A percentile compares a stretch with the other conserved stretches of the same genome.
Conservation (phyloP, 1,284 basidiomycete genomes). For the Salmacisia buchloeana region DNA sequence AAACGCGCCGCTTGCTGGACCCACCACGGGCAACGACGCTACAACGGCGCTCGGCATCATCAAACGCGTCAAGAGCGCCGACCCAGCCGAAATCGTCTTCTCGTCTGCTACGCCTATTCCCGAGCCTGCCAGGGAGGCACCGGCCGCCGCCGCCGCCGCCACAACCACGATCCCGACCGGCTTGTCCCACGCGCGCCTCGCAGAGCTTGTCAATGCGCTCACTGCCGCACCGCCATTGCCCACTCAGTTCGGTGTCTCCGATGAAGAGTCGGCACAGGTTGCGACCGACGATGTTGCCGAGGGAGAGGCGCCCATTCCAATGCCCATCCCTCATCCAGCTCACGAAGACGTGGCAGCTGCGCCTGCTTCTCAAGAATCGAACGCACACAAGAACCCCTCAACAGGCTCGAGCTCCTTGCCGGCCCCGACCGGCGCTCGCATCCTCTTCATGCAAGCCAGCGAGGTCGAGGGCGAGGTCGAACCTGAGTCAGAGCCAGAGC, state of each 20-base stretch:
- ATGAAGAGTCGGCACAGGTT: background rate
- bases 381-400: background rate
- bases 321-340: background rate
- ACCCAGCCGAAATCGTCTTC: slow-evolving; percentile 2
- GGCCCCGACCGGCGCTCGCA: background rate
- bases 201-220: slow-evolving; percentile 1
- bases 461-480: slow-evolving; percentile 9
- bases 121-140: too few relatives aligned
- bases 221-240: background rate
- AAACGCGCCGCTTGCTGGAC: background rate
- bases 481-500: background rate
- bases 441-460: slow-evolving; percentile 13
- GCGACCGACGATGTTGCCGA: background rate
- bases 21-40: background rate
- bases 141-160: too few relatives aligned
- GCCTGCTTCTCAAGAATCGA: background rate
- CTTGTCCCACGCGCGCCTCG: background rate
- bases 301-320: background rate
- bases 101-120: too few relatives aligned
- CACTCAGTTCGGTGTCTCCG: background rate
- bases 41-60: background rate
- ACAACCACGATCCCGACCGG: background rate
- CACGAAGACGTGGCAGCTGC: too few relatives aligned
- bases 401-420: background rate
- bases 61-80: background rate